A percentile compares a stretch with the other conserved stretches of the same genome.
Evolutionary conservation across 2,329 filamentous ascomycete species (phyloP).

Genomic region (Dactylonectria macrodidyma): DNA sequence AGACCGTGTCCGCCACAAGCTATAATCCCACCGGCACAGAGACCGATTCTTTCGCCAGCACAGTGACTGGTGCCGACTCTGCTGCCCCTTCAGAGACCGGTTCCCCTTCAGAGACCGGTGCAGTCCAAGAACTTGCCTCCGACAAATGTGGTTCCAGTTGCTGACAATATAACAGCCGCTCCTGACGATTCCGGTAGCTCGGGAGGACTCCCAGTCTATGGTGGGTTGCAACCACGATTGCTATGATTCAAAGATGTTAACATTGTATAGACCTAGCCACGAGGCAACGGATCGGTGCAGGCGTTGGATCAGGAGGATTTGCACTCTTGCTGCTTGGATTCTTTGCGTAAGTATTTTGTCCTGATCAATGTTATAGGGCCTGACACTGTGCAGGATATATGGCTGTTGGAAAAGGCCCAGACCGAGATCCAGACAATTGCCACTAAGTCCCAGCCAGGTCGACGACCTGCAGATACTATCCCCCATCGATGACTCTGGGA

Average conservation of each 20-base stretch:
- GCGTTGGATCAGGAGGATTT: conserved; percentile 23
- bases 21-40: not conserved
- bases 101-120: no score
- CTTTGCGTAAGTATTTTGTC: conserved; percentile 26
- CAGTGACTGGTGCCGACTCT: no score
- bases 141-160: not conserved
- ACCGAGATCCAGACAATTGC: no score
- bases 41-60: no score
- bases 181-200: not conserved
- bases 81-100: no score
- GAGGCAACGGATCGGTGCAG: conserved; percentile 31
- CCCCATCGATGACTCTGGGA: no score
- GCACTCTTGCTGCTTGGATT: conserved; percentile 33
- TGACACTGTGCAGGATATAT: conserved; percentile 26
- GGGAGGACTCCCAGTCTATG: not conserved
- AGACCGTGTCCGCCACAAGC: not conserved
- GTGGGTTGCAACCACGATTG: not conserved
- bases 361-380: conserved; percentile 1
- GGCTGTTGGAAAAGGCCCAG: conserved; percentile 24
- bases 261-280: conserved; percentile 21
- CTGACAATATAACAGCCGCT: not conserved
- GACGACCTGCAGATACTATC: no score
- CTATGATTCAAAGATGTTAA: not conserved
- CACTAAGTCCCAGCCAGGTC: no score
- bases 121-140: no score